Percentiles rank a stretch among this genome's conserved stretches.
Evolutionary conservation across 1,139 yeast genomes (phyloP).

Genomic region (Geotrichum aggregatum): DNA sequence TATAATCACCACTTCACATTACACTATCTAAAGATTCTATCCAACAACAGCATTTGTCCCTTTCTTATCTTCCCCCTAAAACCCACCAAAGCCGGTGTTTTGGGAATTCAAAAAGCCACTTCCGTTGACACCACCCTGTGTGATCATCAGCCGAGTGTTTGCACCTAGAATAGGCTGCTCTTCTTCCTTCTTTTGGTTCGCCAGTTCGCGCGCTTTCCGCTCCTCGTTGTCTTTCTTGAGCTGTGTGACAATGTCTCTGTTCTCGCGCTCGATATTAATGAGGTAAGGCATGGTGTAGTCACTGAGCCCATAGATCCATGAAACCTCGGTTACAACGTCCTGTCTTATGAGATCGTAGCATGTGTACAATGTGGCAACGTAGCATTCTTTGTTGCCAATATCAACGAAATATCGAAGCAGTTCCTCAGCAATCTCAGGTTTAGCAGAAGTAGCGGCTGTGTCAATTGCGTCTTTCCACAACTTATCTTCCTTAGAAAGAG

Average conservation of each 20-base stretch:
- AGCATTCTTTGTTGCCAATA: conserved; percentile 94
- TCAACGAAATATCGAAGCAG: conserved; percentile 88
- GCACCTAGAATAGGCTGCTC: conserved; percentile 41
- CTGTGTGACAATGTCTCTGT: conserved; percentile 60
- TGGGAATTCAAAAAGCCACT: conserved; percentile 1
- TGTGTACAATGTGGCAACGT: conserved; percentile 81
- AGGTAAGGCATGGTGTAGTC: conserved; percentile 86
- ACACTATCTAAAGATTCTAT: too few relatives aligned
- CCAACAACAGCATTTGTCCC: too few relatives aligned
- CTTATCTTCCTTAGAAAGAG: conserved; percentile 85
- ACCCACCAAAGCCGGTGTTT: not conserved
- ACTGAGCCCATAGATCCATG: conserved; percentile 85
- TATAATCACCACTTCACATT: too few relatives aligned
- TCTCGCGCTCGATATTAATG: conserved; percentile 75
- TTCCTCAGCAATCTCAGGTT: conserved; percentile 81
- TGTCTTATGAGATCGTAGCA: conserved; percentile 76
- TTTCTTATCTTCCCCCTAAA: not conserved
- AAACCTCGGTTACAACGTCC: conserved; percentile 81
- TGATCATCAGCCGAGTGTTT: conserved; percentile 32
- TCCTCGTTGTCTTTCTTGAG: conserved; percentile 66
- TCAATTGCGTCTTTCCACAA: conserved; percentile 92
- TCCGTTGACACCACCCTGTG: conserved; percentile 28
- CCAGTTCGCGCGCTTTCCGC: conserved; percentile 59
- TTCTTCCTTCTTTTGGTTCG: conserved; percentile 48
- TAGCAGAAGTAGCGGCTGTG: conserved; percentile 79